Conservation (phyloP, 1,139 yeast species). For the Geotrichum bryndzae region DNA sequence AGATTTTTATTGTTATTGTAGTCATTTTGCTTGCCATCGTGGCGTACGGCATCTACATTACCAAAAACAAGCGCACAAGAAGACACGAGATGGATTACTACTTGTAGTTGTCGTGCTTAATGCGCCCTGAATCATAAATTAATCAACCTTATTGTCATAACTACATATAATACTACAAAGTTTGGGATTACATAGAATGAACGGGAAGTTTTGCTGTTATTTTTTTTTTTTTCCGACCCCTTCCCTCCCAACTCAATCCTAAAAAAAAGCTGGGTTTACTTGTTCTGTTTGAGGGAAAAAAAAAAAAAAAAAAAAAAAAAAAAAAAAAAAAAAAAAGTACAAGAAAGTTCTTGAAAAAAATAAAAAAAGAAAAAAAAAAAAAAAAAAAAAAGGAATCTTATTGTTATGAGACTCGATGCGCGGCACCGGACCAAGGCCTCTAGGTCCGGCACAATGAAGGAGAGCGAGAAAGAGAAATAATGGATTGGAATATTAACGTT, state of each 20-base stretch:
- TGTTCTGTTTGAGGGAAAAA: neutral
- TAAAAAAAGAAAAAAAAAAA: neutral
- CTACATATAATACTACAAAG: too few relatives aligned
- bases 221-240: neutral
- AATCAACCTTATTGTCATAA: neutral
- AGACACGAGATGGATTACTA: constrained; percentile 9
- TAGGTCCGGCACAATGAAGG: neutral
- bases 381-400: neutral
- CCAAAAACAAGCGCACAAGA: constrained; percentile 31
- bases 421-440: neutral
- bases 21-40: constrained; percentile 41
- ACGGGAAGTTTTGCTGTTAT: neutral
- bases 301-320: neutral
- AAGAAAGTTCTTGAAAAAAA: too few relatives aligned
- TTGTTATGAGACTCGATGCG: neutral
- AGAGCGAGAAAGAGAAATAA: neutral
- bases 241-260: too few relatives aligned
- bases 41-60: constrained; percentile 45
- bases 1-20: constrained; percentile 33
- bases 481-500: too few relatives aligned
- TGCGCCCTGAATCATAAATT: neutral
- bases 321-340: neutral
- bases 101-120: neutral
- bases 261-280: neutral
- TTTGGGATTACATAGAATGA: neutral